phyloP scores from a whole-genome alignment of 495 filamentous ascomycete genomes.

The Pseudomonodictys pantanalensis region DNA sequence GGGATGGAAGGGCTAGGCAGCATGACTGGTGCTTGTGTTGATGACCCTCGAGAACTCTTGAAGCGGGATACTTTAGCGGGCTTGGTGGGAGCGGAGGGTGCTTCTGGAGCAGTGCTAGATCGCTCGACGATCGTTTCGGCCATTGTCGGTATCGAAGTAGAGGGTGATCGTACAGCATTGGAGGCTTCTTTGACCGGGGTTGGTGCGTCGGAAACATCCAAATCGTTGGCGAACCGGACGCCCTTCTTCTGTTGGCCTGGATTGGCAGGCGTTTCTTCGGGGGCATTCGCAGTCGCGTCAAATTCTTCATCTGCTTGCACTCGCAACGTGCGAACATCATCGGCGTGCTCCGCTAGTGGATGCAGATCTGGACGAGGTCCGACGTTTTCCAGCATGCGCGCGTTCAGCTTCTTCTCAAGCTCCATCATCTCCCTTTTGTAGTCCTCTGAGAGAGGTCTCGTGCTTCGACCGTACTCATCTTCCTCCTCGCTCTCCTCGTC shows the following conservation, averaged over 20 bases:
- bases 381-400: conserved; percentile 41
- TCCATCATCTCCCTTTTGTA: conserved; percentile 56
- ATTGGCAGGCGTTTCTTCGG: background rate
- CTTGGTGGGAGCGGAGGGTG: conserved; percentile 8
- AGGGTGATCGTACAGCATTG: background rate
- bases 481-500: conserved; percentile 55
- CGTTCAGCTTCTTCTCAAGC: conserved; percentile 41
- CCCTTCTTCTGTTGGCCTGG: conserved; percentile 57
- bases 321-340: conserved; percentile 34
- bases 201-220: conserved; percentile 58
- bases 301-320: conserved; percentile 25
- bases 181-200: background rate
- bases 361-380: conserved; percentile 35
- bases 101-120: conserved; percentile 3
- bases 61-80: conserved; percentile 36
- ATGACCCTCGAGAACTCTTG: conserved; percentile 30
- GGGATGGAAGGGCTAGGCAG: conserved; percentile 1
- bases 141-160: conserved; percentile 18
- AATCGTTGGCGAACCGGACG: conserved; percentile 69
- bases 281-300: background rate
- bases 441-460: conserved; percentile 60
- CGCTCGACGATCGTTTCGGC: conserved; percentile 34
- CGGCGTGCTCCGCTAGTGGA: conserved; percentile 24
- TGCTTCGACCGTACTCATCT: conserved; percentile 68
- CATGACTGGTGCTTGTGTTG: background rate